Evolutionary conservation across 2,329 filamentous ascomycete genomes (phyloP).

Genomic region (Fusarium algeriense): DNA sequence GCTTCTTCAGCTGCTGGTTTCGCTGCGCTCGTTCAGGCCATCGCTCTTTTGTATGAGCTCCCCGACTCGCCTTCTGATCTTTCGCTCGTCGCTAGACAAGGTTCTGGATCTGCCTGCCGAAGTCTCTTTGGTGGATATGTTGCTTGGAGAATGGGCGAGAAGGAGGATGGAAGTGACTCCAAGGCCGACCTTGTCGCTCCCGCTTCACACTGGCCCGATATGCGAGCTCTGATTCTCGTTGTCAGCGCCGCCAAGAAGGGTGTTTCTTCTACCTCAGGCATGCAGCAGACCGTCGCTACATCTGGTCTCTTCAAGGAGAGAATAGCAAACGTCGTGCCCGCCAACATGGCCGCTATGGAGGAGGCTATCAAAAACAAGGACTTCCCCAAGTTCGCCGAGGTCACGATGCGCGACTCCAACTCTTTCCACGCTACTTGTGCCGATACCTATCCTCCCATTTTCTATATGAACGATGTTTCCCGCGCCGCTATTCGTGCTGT

Average conservation of each 20-base stretch:
- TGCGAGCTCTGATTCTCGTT: conserved; percentile 92
- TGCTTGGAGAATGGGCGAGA: conserved; percentile 86
- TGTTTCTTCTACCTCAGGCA: conserved; percentile 90
- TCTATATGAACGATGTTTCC: conserved; percentile 97
- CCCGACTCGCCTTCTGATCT: conserved; percentile 85
- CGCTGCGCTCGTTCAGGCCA: conserved; percentile 80
- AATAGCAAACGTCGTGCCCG: conserved; percentile 81
- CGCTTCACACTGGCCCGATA: conserved; percentile 92
- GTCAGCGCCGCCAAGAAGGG: conserved; percentile 96
- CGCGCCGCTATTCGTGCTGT: conserved; percentile 88
- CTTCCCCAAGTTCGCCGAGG: conserved; percentile 86
- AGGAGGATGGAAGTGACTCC: conserved; percentile 85
- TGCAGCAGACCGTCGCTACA: conserved; percentile 96
- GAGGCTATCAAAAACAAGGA: conserved; percentile 81
- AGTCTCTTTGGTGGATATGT: conserved; percentile 96
- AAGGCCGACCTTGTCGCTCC: conserved; percentile 89
- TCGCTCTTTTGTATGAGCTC: conserved; percentile 92
- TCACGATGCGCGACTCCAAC: conserved; percentile 98
- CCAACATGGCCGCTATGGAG: conserved; percentile 87
- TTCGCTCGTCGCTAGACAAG: conserved; percentile 89
- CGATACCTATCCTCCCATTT: conserved; percentile 97
- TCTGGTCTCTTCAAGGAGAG: conserved; percentile 87
- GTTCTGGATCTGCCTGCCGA: conserved; percentile 93
- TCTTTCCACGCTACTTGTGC: conserved; percentile 95
- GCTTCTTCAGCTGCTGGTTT: conserved; percentile 78